phyloP scores from a whole-genome alignment of 2,329 filamentous ascomycete species.

The Microdochium nivale region DNA sequence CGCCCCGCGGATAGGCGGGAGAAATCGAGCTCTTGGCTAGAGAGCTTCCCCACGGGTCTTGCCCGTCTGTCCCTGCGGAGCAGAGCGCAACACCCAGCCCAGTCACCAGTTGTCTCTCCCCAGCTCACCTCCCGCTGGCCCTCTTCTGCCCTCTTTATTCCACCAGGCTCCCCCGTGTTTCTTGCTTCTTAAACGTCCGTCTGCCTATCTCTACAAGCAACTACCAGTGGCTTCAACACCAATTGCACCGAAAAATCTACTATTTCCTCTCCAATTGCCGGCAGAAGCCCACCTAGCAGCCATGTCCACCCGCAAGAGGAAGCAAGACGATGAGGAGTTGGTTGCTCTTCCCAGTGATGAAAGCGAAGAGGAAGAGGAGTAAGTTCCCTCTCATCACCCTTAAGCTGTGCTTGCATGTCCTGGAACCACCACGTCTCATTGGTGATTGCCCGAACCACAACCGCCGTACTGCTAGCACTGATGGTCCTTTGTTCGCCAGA shows the following conservation, averaged over 20 bases:
- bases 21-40: background rate
- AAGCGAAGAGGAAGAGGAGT: constrained; percentile 26
- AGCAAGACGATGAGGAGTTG: constrained; percentile 23
- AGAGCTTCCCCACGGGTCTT: background rate
- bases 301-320: constrained; percentile 18
- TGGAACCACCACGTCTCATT: too few relatives aligned
- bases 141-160: background rate
- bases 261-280: background rate
- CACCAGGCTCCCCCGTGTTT: background rate
- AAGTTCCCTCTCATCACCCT: constrained; percentile 10
- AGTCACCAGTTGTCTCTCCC: background rate
- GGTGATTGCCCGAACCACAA: too few relatives aligned
- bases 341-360: constrained; percentile 25
- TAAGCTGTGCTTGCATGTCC: background rate
- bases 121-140: background rate
- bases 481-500: too few relatives aligned
- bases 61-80: background rate
- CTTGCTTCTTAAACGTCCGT: background rate
- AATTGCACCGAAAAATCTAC: background rate
- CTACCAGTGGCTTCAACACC: background rate
- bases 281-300: background rate
- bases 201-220: background rate
- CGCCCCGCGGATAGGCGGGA: background rate
- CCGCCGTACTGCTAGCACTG: too few relatives aligned
- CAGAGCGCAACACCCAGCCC: background rate